A percentile compares a stretch with the other conserved stretches of the same genome.
phyloP scores from a whole-genome alignment of 2,329 filamentous ascomycete species.

The Dothidotthia symphoricarpi region DNA sequence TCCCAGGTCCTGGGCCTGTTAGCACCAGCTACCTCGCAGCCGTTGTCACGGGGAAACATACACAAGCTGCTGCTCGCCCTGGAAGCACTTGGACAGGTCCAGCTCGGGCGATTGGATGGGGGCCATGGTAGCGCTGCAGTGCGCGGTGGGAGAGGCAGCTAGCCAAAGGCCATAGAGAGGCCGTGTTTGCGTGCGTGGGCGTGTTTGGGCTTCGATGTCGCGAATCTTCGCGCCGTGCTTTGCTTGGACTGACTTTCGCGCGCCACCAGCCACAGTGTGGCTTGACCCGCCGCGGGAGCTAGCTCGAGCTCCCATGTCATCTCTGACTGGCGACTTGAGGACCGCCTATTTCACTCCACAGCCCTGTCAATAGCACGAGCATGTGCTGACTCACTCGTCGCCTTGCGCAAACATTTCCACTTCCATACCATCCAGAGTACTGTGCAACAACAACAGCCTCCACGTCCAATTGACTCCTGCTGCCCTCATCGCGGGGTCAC shows the following conservation, averaged over 20 bases:
- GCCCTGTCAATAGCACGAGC: too few species aligned
- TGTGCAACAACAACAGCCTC: too few species aligned
- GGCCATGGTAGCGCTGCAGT: constrained; percentile 41
- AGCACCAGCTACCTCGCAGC: constrained; percentile 4
- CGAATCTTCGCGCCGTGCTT: constrained; percentile 14
- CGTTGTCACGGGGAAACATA: constrained; percentile 50
- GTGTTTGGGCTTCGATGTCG: constrained; percentile 25
- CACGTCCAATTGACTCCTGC: too few species aligned
- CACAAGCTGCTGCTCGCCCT: constrained; percentile 76
- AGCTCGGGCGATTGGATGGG: constrained; percentile 52
- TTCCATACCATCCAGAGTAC: too few species aligned
- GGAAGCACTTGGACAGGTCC: constrained; percentile 79
- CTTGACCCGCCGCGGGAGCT: too few species aligned
- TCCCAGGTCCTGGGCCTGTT: constrained; percentile 60
- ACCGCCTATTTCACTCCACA: too few species aligned
- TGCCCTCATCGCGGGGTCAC: too few species aligned
- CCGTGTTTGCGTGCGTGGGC: constrained; percentile 13
- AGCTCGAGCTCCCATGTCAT: too few species aligned
- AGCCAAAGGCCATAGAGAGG: constrained; percentile 37
- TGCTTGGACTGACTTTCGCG: constrained; percentile 8
- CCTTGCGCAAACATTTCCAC: too few species aligned
- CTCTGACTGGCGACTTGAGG: too few species aligned
- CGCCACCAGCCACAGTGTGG: constrained; percentile 7
- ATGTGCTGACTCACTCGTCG: too few species aligned
- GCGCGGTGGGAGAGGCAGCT: constrained; percentile 28